Evolutionary conservation across 805 yeast species (phyloP).

Genomic region (Candida germanica): DNA sequence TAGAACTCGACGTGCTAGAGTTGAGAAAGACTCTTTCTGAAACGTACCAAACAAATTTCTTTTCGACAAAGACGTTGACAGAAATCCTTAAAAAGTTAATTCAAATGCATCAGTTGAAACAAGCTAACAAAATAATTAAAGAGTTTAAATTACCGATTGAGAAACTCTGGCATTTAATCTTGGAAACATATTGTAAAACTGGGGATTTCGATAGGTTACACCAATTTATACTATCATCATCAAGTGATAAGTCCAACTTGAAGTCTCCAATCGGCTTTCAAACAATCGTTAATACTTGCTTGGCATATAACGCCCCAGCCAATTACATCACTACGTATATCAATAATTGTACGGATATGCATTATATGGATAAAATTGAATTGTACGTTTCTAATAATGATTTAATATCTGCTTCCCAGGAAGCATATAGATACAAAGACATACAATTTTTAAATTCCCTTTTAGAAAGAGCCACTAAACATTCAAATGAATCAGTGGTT

Average conservation of each 20-base stretch:
- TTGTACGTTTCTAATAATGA: slow-evolving; percentile 55
- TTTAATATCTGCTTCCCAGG: slow-evolving; percentile 46
- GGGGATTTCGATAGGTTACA: slow-evolving; percentile 34
- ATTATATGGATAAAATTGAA: slow-evolving; percentile 45
- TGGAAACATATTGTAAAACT: slow-evolving; percentile 25
- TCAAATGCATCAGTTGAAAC: slow-evolving; percentile 36
- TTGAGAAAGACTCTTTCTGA: slow-evolving; percentile 30
- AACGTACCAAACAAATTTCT: slow-evolving; percentile 31
- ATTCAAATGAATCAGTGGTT: slow-evolving; percentile 13
- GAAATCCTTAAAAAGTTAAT: slow-evolving; percentile 27
- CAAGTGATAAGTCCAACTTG: slow-evolving; percentile 21
- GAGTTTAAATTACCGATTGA: slow-evolving; percentile 30
- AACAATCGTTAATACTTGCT: slow-evolving; percentile 56
- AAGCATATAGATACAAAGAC: slow-evolving; percentile 46
- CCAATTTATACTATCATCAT: slow-evolving; percentile 24
- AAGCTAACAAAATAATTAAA: slow-evolving; percentile 26
- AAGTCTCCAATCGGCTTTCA: slow-evolving; percentile 73
- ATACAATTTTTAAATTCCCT: slow-evolving; percentile 25
- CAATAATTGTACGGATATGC: slow-evolving; percentile 44
- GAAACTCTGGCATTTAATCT: slow-evolving; percentile 33
- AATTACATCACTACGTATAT: slow-evolving; percentile 62
- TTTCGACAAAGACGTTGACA: slow-evolving; percentile 22
- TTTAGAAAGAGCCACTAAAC: slow-evolving; percentile 17
- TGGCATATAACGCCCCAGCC: slow-evolving; percentile 48
- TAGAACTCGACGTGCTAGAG: slow-evolving; percentile 31